phyloP scores from a whole-genome alignment of 2,329 filamentous ascomycete genomes.

The Sporothrix brasiliensis region DNA sequence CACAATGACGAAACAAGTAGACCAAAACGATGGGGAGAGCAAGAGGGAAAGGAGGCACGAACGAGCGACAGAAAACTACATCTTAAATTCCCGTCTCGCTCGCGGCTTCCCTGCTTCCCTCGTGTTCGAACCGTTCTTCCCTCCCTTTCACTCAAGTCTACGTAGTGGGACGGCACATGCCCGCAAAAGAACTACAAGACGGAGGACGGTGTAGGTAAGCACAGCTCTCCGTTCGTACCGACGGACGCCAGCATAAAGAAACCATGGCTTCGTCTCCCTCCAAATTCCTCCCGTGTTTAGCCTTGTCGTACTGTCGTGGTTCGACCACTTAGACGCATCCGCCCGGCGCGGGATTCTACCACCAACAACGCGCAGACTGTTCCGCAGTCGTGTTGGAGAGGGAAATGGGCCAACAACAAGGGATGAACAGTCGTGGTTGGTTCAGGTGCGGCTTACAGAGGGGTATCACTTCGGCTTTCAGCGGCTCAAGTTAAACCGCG shows the following conservation, averaged over 20 bases:
- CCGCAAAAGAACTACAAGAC: background rate
- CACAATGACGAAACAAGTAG: background rate
- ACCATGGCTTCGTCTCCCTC: background rate
- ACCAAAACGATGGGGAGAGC: background rate
- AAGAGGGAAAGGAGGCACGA: background rate
- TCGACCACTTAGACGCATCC: background rate
- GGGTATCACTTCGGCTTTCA: slow-evolving; percentile 23
- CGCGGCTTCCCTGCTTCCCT: background rate
- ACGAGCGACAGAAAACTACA: background rate
- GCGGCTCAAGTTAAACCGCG: slow-evolving; percentile 26
- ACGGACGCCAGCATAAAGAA: background rate
- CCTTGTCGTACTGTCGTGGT: background rate
- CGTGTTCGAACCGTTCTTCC: background rate
- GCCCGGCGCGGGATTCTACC: background rate
- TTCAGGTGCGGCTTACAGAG: background rate
- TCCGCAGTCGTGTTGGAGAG: background rate
- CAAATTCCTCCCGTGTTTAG: background rate
- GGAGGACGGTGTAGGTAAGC: too few relatives aligned
- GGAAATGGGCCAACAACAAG: too few relatives aligned
- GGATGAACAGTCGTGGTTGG: background rate
- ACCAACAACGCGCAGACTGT: slow-evolving; percentile 3
- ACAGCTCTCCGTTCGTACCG: background rate
- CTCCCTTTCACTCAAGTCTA: background rate
- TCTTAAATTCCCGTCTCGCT: background rate
- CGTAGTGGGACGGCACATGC: slow-evolving; percentile 23